Base-by-base conservation (phyloP, 768 basidiomycete species). In the Leccinum aurantiacum region DNA sequence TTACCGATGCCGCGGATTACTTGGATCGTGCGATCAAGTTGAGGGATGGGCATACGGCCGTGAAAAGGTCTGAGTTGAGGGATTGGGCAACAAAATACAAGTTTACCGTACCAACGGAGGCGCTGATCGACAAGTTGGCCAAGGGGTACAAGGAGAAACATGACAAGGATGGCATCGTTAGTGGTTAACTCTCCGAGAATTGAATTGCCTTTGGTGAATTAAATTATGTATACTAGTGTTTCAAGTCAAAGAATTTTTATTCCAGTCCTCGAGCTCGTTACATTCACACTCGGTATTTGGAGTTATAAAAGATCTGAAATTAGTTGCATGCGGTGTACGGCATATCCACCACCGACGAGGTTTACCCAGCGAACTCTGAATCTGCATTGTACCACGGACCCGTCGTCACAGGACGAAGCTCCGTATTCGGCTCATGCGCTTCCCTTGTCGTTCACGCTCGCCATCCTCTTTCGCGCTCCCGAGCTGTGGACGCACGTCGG, bases 371-470 rank as follows among this genome's bases (percentile, higher is more conserved):
- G 25, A 25, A 25, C 25, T 25, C 25, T 25, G 25, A 25, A 25
- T 25, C 24, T 24, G 24, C 24, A 25, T 25, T 37, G 35, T 98
- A 99, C 77, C 98, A 96, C 60, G 96, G 33, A 13, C 33, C 13
- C 11, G 33, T 33, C 33, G 13, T 98, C 71, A 99, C 98, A 96
- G 61, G 33, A 35, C 33, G 95, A 95, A 11, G 33, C 25, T 35
- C 33, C 33, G 33, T 5, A 13, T 5, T 35, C 33, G 33, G 13
- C 33, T 35, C 33, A 35, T 35, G 33, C 33, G 33, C 33, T 13
- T 35, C 33, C 33, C 33, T 5, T 35, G 33, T 35, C 33, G 33
- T 35, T 35, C 33, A 35, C 13, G 33, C 33, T 35, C 33, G 11
- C 33, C 33, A 33, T 33, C 33, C 33, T 33, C 11, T 5, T 33